Conservation (phyloP, 257 asterid species). For the Solanum habrochaites region DNA sequence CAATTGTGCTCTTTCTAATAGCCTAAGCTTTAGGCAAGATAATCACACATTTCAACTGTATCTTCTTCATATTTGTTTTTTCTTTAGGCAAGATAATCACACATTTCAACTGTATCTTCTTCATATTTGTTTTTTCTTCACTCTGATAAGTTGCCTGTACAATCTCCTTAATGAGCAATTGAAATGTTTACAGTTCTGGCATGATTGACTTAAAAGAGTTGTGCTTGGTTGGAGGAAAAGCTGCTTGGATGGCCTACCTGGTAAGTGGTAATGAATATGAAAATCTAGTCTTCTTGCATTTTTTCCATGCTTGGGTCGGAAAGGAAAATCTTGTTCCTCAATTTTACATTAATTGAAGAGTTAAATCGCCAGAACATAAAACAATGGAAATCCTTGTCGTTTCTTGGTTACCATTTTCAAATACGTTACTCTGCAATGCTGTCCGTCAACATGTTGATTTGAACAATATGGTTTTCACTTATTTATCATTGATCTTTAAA, state of each 20-base stretch:
- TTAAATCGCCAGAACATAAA: not conserved
- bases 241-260: slow-evolving; percentile 99
- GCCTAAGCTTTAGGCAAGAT: not conserved
- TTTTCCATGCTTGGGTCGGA: not conserved
- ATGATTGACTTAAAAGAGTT: slow-evolving; percentile 74
- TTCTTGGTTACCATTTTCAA: not conserved
- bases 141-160: not conserved
- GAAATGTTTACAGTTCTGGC: slow-evolving; percentile 55
- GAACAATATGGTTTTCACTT: not conserved
- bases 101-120: not conserved
- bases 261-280: slow-evolving; percentile 58
- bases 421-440: not conserved
- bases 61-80: not conserved
- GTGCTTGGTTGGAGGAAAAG: slow-evolving; percentile 77
- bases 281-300: not conserved
- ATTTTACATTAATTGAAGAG: not conserved
- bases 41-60: not conserved
- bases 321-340: not conserved
- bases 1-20: not conserved
- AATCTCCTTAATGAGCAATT: not conserved
- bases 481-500: not conserved
- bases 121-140: not conserved
- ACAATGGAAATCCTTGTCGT: not conserved
- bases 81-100: not conserved
- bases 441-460: not conserved